Percentiles rank a stretch among this genome's conserved stretches.
phyloP scores from a whole-genome alignment of 352 stramenopile genomes.

The Globisporangium megalacanthum region DNA sequence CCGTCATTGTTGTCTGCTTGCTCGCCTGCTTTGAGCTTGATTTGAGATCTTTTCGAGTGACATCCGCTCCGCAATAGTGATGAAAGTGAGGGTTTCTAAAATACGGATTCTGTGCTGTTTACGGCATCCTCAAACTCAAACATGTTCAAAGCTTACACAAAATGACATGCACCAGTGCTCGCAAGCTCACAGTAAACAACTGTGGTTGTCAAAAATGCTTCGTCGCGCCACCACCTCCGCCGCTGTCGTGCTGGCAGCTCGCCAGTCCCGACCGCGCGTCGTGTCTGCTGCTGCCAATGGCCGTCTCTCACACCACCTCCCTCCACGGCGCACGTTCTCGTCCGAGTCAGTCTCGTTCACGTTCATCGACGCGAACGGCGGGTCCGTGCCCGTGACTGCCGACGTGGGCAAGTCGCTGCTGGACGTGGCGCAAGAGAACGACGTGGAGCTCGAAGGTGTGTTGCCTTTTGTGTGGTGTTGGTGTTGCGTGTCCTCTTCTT shows the following conservation, averaged over 20 bases:
- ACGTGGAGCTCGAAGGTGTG: slow-evolving; percentile 88
- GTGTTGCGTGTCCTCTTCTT: background rate
- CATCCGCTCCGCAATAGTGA: too few species aligned
- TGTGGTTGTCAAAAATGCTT: too few species aligned
- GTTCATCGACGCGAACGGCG: slow-evolving; percentile 81
- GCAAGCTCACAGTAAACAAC: too few species aligned
- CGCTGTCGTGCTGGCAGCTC: too few species aligned
- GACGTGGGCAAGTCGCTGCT: slow-evolving; percentile 74
- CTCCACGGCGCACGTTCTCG: slow-evolving; percentile 28
- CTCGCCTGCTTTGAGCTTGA: background rate
- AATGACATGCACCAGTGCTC: too few species aligned
- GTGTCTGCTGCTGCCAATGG: background rate
- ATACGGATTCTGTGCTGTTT: too few species aligned
- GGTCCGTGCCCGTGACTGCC: slow-evolving; percentile 62
- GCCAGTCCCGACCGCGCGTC: background rate
- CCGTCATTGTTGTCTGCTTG: slow-evolving; percentile 2
- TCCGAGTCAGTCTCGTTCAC: slow-evolving; percentile 62
- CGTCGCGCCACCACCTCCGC: too few species aligned
- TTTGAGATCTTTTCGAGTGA: background rate
- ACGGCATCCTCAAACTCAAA: too few species aligned
- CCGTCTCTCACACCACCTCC: slow-evolving; percentile 3
- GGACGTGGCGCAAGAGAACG: slow-evolving; percentile 90
- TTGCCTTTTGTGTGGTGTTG: background rate
- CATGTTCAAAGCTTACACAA: too few species aligned
- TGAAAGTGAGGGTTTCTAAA: too few species aligned